Evolutionary conservation across 2,329 filamentous ascomycete species (phyloP), one percentile per base, ranked within the genome.

Genomic region (Penicillium paneum): DNA sequence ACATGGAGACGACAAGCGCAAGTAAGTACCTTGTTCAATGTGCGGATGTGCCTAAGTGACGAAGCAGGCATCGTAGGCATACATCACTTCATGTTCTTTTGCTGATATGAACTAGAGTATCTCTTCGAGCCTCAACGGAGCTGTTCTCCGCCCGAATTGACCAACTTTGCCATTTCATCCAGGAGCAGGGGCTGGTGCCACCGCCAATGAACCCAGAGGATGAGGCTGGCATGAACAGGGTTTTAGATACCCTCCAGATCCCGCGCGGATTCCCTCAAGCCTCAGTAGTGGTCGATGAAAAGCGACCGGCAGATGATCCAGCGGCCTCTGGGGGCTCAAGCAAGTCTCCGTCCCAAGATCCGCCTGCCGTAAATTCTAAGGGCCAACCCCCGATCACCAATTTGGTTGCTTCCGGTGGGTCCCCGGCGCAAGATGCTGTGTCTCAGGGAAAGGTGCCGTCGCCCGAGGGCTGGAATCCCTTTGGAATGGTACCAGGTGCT

Each of bases 151-250:
- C 69, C 2, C 59, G 72, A 41, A 71, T 74, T 43, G 72, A 74
- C 51, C 71, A 74, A 52, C 60, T 74, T 17, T 67, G 61, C 53
- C 69, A 73, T 24, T 77, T 76, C 29, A 77, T 77, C n/a, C 57
- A 69, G 41, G 71, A 75, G 17, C 65, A 74, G 58, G 73, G 73
- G 3, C 62, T 77, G 3, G 64, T 73, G 29, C 69, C 71, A 2
- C 75, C 75, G 0, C 57, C 61, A 0, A 76, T 77, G 75, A 64
- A 70, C 6, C 63, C 66, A 6, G 71, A 73, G 28, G 72, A 73
- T 52, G 71, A 74, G 48, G 59, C 59, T 21, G 71, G 66, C 1
- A 72, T 74, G 60, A 73, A 70, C n/a, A 63, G 69, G 51, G 71
- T 74, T 7, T 53, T 74, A 31, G 71, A 74, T 31, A 74, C 71